A percentile compares a stretch with the other conserved stretches of the same genome.
Evolutionary conservation across 768 basidiomycete species (phyloP).

Genomic region (Rhizopogon vinicolor): DNA sequence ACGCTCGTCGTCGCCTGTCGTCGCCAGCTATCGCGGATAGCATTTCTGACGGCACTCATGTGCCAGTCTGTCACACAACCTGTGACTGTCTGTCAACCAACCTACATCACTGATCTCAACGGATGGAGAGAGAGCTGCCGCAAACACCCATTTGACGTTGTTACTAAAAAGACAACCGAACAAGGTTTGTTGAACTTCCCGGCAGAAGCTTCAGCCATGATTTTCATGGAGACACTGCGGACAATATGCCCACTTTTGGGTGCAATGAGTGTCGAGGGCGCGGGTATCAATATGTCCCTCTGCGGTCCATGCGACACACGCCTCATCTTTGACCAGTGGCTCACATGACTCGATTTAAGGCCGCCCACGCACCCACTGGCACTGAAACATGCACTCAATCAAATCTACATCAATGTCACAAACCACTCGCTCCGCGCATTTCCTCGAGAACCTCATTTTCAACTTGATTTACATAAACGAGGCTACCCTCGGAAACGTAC

Average conservation of each 20-base stretch:
- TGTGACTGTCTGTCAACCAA: background rate
- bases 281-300: background rate
- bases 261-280: background rate
- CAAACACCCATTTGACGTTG: background rate
- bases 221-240: constrained; percentile 15
- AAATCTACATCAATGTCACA: background rate
- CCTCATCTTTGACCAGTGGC: background rate
- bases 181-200: constrained; percentile 9
- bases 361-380: background rate
- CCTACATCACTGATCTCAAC: background rate
- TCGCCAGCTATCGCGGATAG: background rate
- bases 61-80: background rate
- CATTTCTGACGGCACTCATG: background rate
- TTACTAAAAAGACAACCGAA: constrained; percentile 5
- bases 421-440: background rate
- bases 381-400: background rate
- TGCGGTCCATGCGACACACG: background rate
- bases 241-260: constrained; percentile 3
- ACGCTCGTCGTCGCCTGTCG: background rate
- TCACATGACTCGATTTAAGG: background rate
- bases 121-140: constrained; percentile 2
- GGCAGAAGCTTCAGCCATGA: constrained; percentile 10
- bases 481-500: background rate
- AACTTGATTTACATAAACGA: background rate
- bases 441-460: background rate